Evolutionary conservation across 192 early-diverging fungal species (phyloP).

Genomic region (Coemansia sp.): DNA sequence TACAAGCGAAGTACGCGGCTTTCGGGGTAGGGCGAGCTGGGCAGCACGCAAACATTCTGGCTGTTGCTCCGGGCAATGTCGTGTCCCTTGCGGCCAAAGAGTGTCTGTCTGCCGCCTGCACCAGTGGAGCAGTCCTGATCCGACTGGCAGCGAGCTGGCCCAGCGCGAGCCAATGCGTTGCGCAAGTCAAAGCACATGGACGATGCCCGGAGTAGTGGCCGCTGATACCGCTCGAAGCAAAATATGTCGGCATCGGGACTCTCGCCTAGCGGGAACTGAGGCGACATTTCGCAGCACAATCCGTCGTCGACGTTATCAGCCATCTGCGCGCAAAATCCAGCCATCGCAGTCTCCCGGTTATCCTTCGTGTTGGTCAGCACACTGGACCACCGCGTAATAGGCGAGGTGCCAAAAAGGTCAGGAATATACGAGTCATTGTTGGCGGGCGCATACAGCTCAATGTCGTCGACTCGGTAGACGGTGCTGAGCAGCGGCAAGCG

Average conservation of each 20-base stretch:
- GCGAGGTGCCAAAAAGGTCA: conserved; percentile 1
- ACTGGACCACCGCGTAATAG: conserved; percentile 34
- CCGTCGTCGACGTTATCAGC: conserved; percentile 39
- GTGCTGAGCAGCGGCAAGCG: conserved; percentile 27
- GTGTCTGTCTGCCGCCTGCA: neutral
- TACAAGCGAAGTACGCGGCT: conserved; percentile 44
- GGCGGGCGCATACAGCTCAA: neutral
- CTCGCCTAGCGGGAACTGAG: conserved; percentile 36
- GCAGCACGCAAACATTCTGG: conserved; percentile 20
- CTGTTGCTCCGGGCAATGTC: neutral
- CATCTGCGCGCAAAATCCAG: conserved; percentile 24
- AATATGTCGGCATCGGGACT: conserved; percentile 43
- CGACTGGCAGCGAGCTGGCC: conserved; percentile 13
- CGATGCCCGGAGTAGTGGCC: neutral
- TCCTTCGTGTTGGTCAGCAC: conserved; percentile 18
- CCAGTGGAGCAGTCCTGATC: conserved; percentile 19
- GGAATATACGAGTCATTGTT: neutral
- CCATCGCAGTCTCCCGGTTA: conserved; percentile 16
- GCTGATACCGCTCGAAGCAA: conserved; percentile 31
- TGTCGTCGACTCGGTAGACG: conserved; percentile 34
- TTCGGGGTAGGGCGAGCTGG: conserved; percentile 25
- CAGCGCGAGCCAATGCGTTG: conserved; percentile 15
- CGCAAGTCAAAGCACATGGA: conserved; percentile 40
- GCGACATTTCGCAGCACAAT: conserved; percentile 51
- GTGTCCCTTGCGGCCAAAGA: neutral